These are phyloP conservation scores for Albifimbria verrucaria DNA, from an alignment of 2,329 filamentous ascomycete species.

Conservation along the genomic window DNA sequence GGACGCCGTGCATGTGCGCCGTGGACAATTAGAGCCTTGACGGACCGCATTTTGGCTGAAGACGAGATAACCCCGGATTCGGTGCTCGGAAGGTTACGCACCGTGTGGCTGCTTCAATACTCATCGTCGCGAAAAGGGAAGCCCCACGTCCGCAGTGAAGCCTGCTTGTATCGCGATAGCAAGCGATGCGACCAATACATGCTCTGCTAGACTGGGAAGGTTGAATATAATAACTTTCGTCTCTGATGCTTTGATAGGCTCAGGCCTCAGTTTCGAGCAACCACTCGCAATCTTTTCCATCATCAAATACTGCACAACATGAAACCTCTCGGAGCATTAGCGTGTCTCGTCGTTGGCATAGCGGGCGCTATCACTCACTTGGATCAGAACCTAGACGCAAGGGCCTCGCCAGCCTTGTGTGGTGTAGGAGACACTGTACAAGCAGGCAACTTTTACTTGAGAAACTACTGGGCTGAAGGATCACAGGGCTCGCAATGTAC, in stretches of 20 bases:
- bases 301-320: background rate
- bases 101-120: background rate
- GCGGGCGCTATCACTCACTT: background rate
- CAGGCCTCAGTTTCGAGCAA: background rate
- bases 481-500: background rate
- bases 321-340: background rate
- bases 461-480: background rate
- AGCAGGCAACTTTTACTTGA: background rate
- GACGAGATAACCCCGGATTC: background rate
- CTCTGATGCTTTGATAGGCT: background rate
- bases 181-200: background rate
- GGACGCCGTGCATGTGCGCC: background rate
- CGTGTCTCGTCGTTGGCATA: background rate
- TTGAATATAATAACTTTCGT: background rate
- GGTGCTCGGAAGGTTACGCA: background rate
- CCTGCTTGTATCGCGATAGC: too few relatives aligned
- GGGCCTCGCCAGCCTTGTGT: background rate
- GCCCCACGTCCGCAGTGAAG: background rate
- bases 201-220: background rate
- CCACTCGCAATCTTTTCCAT: background rate
- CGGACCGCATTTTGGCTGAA: background rate
- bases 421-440: background rate
- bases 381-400: background rate
- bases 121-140: background rate
- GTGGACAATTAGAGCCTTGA: background rate